phyloP scores from a whole-genome alignment of 2,329 filamentous ascomycete genomes.

The Ophiobolus disseminans region DNA sequence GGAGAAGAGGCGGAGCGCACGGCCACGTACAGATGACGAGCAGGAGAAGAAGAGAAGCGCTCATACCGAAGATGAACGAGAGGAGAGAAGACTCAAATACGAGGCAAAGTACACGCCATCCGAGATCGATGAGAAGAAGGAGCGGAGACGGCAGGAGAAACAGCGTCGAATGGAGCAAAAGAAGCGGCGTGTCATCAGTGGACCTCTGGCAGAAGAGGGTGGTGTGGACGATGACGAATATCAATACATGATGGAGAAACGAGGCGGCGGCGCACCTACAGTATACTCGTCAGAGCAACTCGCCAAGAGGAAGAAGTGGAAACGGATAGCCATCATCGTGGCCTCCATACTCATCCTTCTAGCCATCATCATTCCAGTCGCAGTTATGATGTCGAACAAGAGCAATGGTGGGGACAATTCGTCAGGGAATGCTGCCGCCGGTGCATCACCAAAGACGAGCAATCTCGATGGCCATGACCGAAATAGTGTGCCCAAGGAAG shows the following conservation, averaged over 20 bases:
- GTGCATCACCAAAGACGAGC: conserved; percentile 49
- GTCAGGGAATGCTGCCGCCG: conserved; percentile 28
- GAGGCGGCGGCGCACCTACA: conserved; percentile 47
- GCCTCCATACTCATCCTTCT: conserved; percentile 50
- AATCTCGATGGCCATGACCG: conserved; percentile 55
- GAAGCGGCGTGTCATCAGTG: conserved; percentile 55
- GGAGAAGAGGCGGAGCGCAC: conserved; percentile 31
- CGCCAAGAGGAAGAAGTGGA: conserved; percentile 49
- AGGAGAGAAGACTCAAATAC: conserved; percentile 36
- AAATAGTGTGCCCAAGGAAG: conserved; percentile 60
- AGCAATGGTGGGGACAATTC: conserved; percentile 37
- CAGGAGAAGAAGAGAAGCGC: conserved; percentile 33
- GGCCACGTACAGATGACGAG: conserved; percentile 29
- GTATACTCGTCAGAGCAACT: conserved; percentile 50
- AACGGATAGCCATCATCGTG: conserved; percentile 61
- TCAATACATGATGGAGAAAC: conserved; percentile 49
- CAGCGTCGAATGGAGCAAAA: conserved; percentile 40
- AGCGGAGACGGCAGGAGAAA: conserved; percentile 51
- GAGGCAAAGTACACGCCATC: conserved; percentile 47
- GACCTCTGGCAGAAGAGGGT: conserved; percentile 55
- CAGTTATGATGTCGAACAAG: conserved; percentile 55
- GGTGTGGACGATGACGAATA: conserved; percentile 53
- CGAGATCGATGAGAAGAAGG: conserved; percentile 47
- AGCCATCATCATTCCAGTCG: conserved; percentile 57
- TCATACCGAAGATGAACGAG: conserved; percentile 38